Base-by-base conservation (phyloP, 192 early-diverging fungal genomes). In the Oehlia diaphana region DNA sequence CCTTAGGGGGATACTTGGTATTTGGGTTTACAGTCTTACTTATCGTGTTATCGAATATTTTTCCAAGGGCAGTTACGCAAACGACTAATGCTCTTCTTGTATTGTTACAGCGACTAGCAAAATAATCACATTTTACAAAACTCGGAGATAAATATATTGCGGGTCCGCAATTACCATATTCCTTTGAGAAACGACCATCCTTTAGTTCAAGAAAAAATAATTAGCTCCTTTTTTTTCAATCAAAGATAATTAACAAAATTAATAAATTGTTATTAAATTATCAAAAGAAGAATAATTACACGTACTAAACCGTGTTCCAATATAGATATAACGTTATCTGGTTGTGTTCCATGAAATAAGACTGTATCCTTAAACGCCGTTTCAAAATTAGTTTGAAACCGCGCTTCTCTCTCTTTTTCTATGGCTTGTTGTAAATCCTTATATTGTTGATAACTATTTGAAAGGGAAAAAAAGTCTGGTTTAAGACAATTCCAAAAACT, bases 311-410 rank as follows among this genome's bases (percentile, higher is more conserved):
- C 72, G 4, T 74, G 72, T 6, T 74, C 72, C 16, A 74, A 47
- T 74, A 74, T 74, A 12, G 72, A 74, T 23, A 12, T 26, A 28
- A 74, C 72, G 8, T 53, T 74, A 26, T 74, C 72, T 47, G 72
- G 72, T 47, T 74, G 72, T 23, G 72, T 74, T 26, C 72, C 72
- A 74, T 74, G 72, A 74, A 74, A 74, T 47, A 74, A 53, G 12
- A 74, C 72, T n/a, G 72, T 74, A 47, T 74, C 72, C 35, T 74
- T 74, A 44, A 74, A 74, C 23, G 4, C 19, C 19, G 44, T 74
- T 28, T 28, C 44, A 74, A 31, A 74, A 5, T 53, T 13, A 31
- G 72, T 13, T 47, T 21, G 13, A 33, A 39, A 71, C 2, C 8
- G 9, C n/a, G 50, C 21, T 3, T 6, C 3, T 3, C 49, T 73